Evolutionary conservation across 768 basidiomycete species (phyloP).

Genomic region (Pleurotus djamor): DNA sequence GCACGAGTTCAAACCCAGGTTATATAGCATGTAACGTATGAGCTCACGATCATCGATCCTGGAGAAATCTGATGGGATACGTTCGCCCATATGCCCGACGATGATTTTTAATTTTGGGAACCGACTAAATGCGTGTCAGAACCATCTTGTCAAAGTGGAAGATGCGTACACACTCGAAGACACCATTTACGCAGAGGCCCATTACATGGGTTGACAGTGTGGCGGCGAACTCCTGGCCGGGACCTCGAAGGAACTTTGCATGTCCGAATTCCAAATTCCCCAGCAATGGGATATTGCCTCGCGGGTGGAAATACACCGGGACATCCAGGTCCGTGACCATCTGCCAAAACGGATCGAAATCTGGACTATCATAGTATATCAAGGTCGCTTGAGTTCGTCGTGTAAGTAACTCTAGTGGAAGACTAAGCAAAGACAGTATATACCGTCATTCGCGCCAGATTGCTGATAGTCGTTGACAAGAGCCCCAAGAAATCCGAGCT

Average conservation of each 20-base stretch:
- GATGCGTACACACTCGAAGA: constrained; percentile 30
- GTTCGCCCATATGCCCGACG: constrained; percentile 42
- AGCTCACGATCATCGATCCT: constrained; percentile 37
- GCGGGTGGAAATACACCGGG: constrained; percentile 37
- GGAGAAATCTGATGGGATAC: constrained; percentile 37
- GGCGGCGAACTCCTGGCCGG: constrained; percentile 34
- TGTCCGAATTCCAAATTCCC: constrained; percentile 23
- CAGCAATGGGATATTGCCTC: constrained; percentile 24
- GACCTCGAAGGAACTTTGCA: constrained; percentile 28
- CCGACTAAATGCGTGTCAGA: constrained; percentile 21
- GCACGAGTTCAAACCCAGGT: too few relatives aligned
- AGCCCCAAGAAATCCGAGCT: constrained; percentile 39
- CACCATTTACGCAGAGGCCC: constrained; percentile 34
- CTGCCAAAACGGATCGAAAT: constrained; percentile 36
- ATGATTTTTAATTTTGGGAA: constrained; percentile 38
- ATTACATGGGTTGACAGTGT: constrained; percentile 37
- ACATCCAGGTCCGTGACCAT: constrained; percentile 33
- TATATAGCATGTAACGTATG: background rate
- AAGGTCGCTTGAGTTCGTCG: constrained; percentile 22
- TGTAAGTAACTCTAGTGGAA: background rate
- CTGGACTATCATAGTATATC: constrained; percentile 34
- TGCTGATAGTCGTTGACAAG: constrained; percentile 44
- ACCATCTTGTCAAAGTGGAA: too few relatives aligned
- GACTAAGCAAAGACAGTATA: constrained; percentile 1
- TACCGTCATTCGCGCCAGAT: constrained; percentile 34